Percentiles rank a stretch among this genome's conserved stretches.
phyloP scores from a whole-genome alignment of 192 early-diverging fungal species.

The Umbelopsis sp. region DNA sequence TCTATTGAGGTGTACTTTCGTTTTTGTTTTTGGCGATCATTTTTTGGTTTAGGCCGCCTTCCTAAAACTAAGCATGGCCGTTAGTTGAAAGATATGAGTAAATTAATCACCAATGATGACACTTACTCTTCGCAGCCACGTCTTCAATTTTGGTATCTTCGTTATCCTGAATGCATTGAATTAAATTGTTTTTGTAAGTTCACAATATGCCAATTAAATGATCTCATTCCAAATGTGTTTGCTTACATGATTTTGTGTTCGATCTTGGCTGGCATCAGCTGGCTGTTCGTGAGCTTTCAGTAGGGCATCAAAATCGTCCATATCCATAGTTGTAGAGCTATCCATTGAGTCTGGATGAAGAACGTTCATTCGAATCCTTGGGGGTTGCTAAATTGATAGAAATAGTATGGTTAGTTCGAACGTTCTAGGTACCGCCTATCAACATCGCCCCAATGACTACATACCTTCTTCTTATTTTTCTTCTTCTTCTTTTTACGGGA shows the following conservation, averaged over 20 bases:
- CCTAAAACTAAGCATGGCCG: background rate
- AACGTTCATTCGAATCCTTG: too few relatives aligned
- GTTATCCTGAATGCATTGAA: background rate
- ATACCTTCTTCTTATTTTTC: background rate
- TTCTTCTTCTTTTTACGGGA: background rate
- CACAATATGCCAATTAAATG: too few relatives aligned
- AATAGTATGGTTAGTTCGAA: too few relatives aligned
- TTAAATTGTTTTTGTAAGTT: background rate
- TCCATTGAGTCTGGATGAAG: background rate
- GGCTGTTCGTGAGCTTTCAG: constrained; percentile 8
- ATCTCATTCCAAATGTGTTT: background rate
- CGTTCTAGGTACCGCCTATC: background rate
- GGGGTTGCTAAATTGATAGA: too few relatives aligned
- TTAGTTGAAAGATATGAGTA: too few relatives aligned
- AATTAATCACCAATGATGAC: background rate
- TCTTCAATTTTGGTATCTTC: background rate
- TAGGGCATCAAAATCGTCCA: background rate
- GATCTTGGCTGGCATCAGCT: background rate
- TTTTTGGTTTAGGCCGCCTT: background rate
- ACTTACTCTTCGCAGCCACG: background rate
- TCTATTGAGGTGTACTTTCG: background rate
- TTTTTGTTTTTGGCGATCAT: background rate
- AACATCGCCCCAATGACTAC: background rate
- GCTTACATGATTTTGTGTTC: background rate
- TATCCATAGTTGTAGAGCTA: background rate